phyloP scores from a whole-genome alignment of 1,284 basidiomycete species.

The Ceratobasidium papillatum region DNA sequence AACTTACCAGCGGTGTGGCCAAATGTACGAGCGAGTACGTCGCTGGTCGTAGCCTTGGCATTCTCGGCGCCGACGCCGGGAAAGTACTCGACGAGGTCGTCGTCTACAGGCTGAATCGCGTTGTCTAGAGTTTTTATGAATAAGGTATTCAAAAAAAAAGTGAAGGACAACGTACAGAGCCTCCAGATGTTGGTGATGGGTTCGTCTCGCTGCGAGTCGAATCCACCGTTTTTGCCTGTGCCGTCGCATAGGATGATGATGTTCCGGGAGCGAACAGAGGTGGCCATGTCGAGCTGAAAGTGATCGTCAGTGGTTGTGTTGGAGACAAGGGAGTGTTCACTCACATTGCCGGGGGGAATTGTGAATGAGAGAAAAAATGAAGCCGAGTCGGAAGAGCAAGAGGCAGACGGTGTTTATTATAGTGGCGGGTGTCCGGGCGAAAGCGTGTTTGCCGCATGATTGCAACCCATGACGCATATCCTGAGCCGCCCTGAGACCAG shows the following conservation, averaged over 20 bases:
- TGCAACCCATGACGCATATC: background rate
- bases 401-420: background rate
- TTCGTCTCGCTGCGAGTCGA: background rate
- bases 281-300: background rate
- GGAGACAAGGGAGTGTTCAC: too few species aligned
- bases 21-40: background rate
- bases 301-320: too few species aligned
- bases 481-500: background rate
- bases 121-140: background rate
- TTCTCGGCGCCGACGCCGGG: background rate
- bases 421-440: background rate
- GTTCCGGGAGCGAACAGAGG: background rate
- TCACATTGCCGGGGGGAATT: background rate
- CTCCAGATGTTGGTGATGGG: slow-evolving; percentile 17
- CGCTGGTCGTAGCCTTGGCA: background rate
- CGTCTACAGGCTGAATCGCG: background rate
- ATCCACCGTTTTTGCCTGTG: slow-evolving; percentile 7
- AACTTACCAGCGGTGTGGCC: slow-evolving; percentile 8
- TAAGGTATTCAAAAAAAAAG: background rate
- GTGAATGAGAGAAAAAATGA: background rate
- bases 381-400: background rate
- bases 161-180: slow-evolving; percentile 1
- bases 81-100: background rate
- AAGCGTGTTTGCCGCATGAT: background rate
- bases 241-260: slow-evolving; percentile 27